Percentiles rank a stretch among this genome's conserved stretches.
phyloP scores from a whole-genome alignment of 2,329 filamentous ascomycete species.

The Phoma herbarum region DNA sequence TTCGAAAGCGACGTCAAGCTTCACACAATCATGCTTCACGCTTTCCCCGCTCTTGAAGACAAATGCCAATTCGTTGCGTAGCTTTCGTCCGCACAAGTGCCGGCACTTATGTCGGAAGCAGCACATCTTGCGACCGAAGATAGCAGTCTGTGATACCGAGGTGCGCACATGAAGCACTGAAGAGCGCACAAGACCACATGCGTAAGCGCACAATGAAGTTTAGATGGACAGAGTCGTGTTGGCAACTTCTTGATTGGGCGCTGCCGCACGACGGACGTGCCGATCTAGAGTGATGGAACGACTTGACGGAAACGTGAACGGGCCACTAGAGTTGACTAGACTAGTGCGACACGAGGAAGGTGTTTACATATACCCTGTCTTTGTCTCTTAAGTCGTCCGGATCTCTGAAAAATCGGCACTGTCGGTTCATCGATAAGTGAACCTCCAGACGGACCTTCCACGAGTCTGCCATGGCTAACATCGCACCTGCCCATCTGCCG shows the following conservation, averaged over 20 bases:
- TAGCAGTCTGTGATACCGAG: conserved; percentile 7
- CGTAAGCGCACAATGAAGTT: not conserved
- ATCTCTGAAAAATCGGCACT: not conserved
- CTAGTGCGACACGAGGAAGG: conserved; percentile 15
- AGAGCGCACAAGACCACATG: not conserved
- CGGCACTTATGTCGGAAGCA: not conserved
- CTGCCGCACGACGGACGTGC: conserved; percentile 1
- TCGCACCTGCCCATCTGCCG: conserved; percentile 30
- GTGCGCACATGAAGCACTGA: conserved; percentile 15
- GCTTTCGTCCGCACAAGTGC: too few relatives aligned
- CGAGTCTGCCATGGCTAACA: conserved; percentile 34
- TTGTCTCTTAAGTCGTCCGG: not conserved
- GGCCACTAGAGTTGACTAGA: conserved; percentile 1
- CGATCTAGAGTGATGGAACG: not conserved
- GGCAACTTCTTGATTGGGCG: conserved; percentile 6
- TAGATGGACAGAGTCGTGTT: not conserved
- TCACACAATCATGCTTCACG: conserved; percentile 1
- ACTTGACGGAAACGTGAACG: conserved; percentile 5
- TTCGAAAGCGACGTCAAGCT: conserved; percentile 1
- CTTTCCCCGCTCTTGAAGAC: conserved; percentile 20
- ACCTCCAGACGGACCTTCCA: not conserved
- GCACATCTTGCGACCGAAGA: conserved; percentile 1
- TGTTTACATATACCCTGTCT: conserved; percentile 16
- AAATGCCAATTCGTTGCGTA: too few relatives aligned
- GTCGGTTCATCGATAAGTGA: not conserved